phyloP scores from a whole-genome alignment of 2,329 filamentous ascomycete genomes.

The Chaetothyriales sp. region DNA sequence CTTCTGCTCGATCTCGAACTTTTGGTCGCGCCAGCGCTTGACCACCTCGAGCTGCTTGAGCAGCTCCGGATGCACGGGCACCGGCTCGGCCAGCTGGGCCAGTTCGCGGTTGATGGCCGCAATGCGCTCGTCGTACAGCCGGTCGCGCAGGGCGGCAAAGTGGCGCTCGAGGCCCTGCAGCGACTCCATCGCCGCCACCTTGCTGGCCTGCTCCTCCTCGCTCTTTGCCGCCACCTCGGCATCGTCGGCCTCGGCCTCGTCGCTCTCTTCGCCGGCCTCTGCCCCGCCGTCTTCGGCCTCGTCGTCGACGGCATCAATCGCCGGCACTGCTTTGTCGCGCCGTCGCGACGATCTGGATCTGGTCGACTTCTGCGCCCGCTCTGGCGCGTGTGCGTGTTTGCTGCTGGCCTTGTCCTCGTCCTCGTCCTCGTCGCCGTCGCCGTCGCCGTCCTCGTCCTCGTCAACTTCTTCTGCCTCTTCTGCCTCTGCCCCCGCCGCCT shows the following conservation, averaged over 20 bases:
- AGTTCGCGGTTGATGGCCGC: conserved; percentile 61
- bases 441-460: conserved; percentile 55
- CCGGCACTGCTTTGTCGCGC: background rate
- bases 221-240: conserved; percentile 33
- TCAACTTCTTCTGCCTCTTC: conserved; percentile 25
- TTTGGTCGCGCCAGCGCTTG: conserved; percentile 67
- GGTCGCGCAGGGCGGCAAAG: conserved; percentile 67
- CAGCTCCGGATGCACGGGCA: conserved; percentile 73
- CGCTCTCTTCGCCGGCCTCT: conserved; percentile 36
- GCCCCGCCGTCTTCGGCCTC: conserved; percentile 32
- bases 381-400: background rate
- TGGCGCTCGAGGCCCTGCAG: conserved; percentile 72
- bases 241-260: conserved; percentile 31
- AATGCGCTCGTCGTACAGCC: conserved; percentile 78
- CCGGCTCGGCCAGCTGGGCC: conserved; percentile 43
- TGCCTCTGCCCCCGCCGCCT: conserved; percentile 37
- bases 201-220: conserved; percentile 52
- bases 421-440: conserved; percentile 38
- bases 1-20: conserved; percentile 60
- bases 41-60: conserved; percentile 80
- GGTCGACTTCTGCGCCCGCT: conserved; percentile 25
- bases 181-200: conserved; percentile 66
- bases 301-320: conserved; percentile 17
- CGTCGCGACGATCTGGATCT: conserved; percentile 19
- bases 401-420: conserved; percentile 17